Percentiles rank a stretch among this genome's conserved stretches.
Evolutionary conservation across 129 eudicot species (phyloP).

Genomic region (Escallonia rubra): DNA sequence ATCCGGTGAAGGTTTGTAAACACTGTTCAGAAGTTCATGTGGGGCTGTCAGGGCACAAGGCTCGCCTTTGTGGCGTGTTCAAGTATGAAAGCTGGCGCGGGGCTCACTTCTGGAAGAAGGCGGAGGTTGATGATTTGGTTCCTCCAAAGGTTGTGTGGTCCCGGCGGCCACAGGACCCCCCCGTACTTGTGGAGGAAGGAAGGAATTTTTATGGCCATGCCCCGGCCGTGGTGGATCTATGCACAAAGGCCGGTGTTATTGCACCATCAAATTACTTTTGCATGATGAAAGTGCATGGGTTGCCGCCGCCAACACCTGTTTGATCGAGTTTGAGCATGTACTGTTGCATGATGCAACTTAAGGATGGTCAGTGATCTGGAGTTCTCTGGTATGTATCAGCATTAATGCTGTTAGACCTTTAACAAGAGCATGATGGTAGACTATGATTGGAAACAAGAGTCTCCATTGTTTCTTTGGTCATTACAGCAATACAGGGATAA

Average conservation of each 20-base stretch:
- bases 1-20: constrained; percentile 74
- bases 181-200: constrained; percentile 50
- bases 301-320: constrained; percentile 30
- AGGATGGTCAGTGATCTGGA: no score
- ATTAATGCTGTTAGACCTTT: no score
- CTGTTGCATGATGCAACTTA: no score
- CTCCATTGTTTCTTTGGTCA: no score
- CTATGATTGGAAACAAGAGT: no score
- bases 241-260: constrained; percentile 70
- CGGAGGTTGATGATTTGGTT: constrained; percentile 71
- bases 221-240: constrained; percentile 86
- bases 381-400: no score
- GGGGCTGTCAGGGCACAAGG: constrained; percentile 97
- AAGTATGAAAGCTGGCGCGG: constrained; percentile 76
- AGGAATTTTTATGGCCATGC: constrained; percentile 84
- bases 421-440: no score
- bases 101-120: constrained; percentile 79
- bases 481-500: no score
- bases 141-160: constrained; percentile 72
- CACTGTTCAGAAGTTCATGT: constrained; percentile 85
- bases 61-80: constrained; percentile 85
- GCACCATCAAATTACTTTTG: constrained; percentile 56
- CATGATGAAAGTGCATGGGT: constrained; percentile 85
- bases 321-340: no score
- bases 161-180: constrained; percentile 83